Base-by-base conservation (phyloP, 73 alveolate genomes). In the Paramecium sexaurelia region DNA sequence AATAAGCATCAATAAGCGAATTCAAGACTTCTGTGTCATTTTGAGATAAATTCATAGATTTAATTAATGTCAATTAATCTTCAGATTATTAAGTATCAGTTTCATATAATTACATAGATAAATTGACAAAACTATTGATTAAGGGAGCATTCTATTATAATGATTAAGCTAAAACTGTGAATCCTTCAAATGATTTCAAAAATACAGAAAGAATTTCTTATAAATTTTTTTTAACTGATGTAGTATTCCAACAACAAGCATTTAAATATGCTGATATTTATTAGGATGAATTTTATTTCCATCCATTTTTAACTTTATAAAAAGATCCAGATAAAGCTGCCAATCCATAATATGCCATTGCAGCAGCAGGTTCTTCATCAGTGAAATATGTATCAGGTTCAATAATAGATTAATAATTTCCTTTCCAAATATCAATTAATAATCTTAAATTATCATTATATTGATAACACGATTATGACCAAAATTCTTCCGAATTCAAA, bases 361-460 rank as follows among this genome's bases (percentile, higher is more conserved):
- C 90, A 10, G 90, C 90, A 22, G 68, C 39, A 41, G 90, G 90
- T 78, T 78, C 90, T 43, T 78, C 90, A 41, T 78, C 90, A 9
- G 90, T 78, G 17, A 78, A 78, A 41, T 78, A 78, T 7, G 90
- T 78, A 78, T 78, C 90, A 22, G 90, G 90, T 78, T 78, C 90
- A 78, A 37, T 39, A 1, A 78, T 78, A 0, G 90, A 13, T 43
- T 7, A 20, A 43, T 78, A 78, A 78, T 78, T 78, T 5, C 90
- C 90, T 78, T 78, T 78, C 43, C 43, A 78, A 13, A 78, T 78
- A 78, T 78, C 90, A 24, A 78, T 78, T 45, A 78, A 41, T 24
- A 78, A 24, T 43, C 73, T 78, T 19, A 78, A 0, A 24, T 37
- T 78, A 6, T 78, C 90, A 40, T 26, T 39, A 7, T 10, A 19